Evolutionary conservation across 2,329 filamentous ascomycete genomes (phyloP).

Genomic region (Lachnum nothofagi): DNA sequence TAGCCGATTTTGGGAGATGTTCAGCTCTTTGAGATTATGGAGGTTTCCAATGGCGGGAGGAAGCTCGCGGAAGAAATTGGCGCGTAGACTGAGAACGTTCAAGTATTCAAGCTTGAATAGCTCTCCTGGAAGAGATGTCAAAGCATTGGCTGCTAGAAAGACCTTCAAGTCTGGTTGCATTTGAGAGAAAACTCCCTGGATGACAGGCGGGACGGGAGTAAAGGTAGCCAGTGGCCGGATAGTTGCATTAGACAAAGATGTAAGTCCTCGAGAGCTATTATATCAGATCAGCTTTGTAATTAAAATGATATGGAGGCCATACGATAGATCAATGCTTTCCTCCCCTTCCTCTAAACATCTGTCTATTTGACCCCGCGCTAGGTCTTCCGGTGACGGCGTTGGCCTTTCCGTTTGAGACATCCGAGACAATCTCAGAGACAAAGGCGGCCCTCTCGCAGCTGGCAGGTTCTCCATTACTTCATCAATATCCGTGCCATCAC

Average conservation of each 20-base stretch:
- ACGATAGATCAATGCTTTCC: slow-evolving; percentile 60
- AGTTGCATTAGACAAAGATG: slow-evolving; percentile 50
- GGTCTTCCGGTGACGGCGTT: slow-evolving; percentile 36
- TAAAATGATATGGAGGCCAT: slow-evolving; percentile 29
- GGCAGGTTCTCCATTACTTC: slow-evolving; percentile 20
- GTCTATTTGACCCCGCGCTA: slow-evolving; percentile 44
- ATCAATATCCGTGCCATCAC: slow-evolving; percentile 49
- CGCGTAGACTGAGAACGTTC: slow-evolving; percentile 60
- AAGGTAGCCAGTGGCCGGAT: slow-evolving; percentile 54
- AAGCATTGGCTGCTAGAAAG: slow-evolving; percentile 55
- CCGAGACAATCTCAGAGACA: slow-evolving; percentile 14
- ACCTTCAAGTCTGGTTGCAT: slow-evolving; percentile 56
- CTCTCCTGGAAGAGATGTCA: slow-evolving; percentile 52
- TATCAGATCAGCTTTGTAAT: slow-evolving; percentile 9
- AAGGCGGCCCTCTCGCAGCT: neutral
- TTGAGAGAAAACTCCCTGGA: slow-evolving; percentile 44
- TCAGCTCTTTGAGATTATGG: slow-evolving; percentile 55
- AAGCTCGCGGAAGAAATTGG: slow-evolving; percentile 56
- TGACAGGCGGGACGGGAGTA: slow-evolving; percentile 38
- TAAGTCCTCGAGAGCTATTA: slow-evolving; percentile 35
- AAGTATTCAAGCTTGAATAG: slow-evolving; percentile 59
- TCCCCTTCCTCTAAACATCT: slow-evolving; percentile 52
- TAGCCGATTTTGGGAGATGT: slow-evolving; percentile 60
- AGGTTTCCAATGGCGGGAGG: slow-evolving; percentile 56
- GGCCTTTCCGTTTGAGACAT: slow-evolving; percentile 6